Evolutionary conservation across 2,329 filamentous ascomycete species (phyloP).

Genomic region (Thermomyces lanuginosus): DNA sequence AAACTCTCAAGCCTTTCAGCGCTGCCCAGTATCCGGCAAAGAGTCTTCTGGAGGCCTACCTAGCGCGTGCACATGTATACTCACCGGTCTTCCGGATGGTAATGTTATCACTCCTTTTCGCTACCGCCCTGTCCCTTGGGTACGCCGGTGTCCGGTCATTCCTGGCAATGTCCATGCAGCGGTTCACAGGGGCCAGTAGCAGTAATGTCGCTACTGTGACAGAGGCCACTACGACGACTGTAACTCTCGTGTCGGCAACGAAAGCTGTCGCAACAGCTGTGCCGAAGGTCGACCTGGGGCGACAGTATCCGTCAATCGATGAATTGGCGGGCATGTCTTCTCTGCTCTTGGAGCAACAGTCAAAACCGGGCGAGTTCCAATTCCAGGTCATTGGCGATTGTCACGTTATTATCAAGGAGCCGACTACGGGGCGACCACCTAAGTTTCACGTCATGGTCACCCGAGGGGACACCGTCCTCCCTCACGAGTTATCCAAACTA

Average conservation of each 20-base stretch:
- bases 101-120: constrained; percentile 13
- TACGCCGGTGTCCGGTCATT: constrained; percentile 14
- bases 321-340: constrained; percentile 13
- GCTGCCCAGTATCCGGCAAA: constrained; percentile 11
- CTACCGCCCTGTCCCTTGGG: constrained; percentile 16
- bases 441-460: constrained; percentile 35
- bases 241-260: constrained; percentile 10
- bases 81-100: constrained; percentile 15
- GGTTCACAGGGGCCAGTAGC: constrained; percentile 11
- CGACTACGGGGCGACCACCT: constrained; percentile 29
- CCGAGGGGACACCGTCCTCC: constrained; percentile 24
- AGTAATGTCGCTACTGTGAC: constrained; percentile 9
- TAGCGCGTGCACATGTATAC: constrained; percentile 10
- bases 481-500: constrained; percentile 33
- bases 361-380: constrained; percentile 30
- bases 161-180: constrained; percentile 12
- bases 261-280: constrained; percentile 8
- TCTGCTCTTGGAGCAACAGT: constrained; percentile 10
- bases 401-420: constrained; percentile 37
- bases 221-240: constrained; percentile 8
- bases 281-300: constrained; percentile 8
- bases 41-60: constrained; percentile 11
- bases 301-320: constrained; percentile 11
- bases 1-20: constrained; percentile 3
- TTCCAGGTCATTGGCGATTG: constrained; percentile 39